Percentiles rank a stretch among this genome's conserved stretches.
phyloP scores from a whole-genome alignment of 345 rosid genomes.

The Salix purpurea region DNA sequence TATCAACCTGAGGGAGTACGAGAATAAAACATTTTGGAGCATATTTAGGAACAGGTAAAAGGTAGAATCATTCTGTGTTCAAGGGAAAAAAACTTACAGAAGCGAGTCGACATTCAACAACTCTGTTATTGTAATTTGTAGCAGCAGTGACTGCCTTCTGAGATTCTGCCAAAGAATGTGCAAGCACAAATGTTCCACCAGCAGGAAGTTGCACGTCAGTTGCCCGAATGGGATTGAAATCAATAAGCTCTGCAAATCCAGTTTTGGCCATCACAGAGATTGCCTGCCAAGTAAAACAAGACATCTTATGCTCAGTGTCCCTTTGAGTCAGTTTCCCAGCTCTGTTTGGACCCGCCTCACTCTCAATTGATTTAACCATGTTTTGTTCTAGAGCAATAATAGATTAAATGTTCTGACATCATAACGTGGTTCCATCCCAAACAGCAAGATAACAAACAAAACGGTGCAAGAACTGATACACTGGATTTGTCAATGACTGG shows the following conservation, averaged over 20 bases:
- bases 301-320: neutral
- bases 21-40: neutral
- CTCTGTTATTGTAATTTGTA: constrained; percentile 89
- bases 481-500: neutral
- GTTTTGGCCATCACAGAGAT: constrained; percentile 92
- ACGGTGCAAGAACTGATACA: neutral
- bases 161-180: constrained; percentile 92
- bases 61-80: neutral
- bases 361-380: neutral
- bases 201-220: constrained; percentile 93
- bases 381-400: neutral
- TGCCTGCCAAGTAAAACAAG: constrained; percentile 49
- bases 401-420: neutral
- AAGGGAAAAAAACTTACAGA: constrained; percentile 49
- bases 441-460: neutral
- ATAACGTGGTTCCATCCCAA: neutral
- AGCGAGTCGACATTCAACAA: constrained; percentile 93
- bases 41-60: neutral
- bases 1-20: too few relatives aligned
- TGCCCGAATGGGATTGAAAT: constrained; percentile 93
- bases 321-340: neutral
- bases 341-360: neutral
- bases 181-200: constrained; percentile 93
- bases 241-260: constrained; percentile 99
- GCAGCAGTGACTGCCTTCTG: constrained; percentile 98